Conservation (phyloP, 208 protist genomes). For the Vickermania ingenoplastis region DNA sequence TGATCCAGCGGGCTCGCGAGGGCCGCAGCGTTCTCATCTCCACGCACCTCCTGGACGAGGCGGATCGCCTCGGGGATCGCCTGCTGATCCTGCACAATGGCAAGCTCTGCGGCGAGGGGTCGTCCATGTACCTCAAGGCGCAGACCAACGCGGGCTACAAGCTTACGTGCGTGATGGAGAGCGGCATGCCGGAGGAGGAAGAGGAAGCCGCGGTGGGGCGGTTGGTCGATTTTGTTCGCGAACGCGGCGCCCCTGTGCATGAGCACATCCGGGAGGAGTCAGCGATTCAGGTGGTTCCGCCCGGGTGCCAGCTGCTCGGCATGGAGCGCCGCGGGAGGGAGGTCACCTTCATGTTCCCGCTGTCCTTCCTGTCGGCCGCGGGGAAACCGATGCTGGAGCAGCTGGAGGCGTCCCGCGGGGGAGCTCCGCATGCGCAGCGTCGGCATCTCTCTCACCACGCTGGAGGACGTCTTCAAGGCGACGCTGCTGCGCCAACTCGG, state of each 20-base stretch:
- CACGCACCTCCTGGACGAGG: constrained; percentile 95
- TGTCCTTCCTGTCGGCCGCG: constrained; percentile 28
- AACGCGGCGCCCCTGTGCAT: constrained; percentile 25
- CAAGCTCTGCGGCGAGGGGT: constrained; percentile 45
- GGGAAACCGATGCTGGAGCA: constrained; percentile 35
- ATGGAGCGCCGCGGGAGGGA: constrained; percentile 61
- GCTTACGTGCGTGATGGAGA: constrained; percentile 59
- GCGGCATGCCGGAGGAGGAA: constrained; percentile 19
- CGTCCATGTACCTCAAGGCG: constrained; percentile 73
- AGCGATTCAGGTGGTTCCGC: constrained; percentile 14
- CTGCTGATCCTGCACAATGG: constrained; percentile 90
- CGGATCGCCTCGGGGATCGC: constrained; percentile 89
- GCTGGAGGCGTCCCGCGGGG: constrained; percentile 24
- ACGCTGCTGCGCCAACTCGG: no score
- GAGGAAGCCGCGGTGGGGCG: constrained; percentile 28
- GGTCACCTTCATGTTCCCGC: constrained; percentile 58
- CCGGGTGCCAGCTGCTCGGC: constrained; percentile 28
- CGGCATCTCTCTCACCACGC: constrained; percentile 57
- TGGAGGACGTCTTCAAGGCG: constrained; percentile 78
- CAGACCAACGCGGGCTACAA: constrained; percentile 58
- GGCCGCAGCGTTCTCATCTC: constrained; percentile 60
- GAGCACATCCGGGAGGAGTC: constrained; percentile 4
- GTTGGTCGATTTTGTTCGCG: constrained; percentile 43
- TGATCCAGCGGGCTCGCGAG: constrained; percentile 30
- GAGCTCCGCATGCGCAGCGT: constrained; percentile 42